A percentile compares a stretch with the other conserved stretches of the same genome.
These are phyloP conservation scores for Cavenderia fasciculata DNA, from an alignment of 78 protist species.

Conservation along the genomic window DNA sequence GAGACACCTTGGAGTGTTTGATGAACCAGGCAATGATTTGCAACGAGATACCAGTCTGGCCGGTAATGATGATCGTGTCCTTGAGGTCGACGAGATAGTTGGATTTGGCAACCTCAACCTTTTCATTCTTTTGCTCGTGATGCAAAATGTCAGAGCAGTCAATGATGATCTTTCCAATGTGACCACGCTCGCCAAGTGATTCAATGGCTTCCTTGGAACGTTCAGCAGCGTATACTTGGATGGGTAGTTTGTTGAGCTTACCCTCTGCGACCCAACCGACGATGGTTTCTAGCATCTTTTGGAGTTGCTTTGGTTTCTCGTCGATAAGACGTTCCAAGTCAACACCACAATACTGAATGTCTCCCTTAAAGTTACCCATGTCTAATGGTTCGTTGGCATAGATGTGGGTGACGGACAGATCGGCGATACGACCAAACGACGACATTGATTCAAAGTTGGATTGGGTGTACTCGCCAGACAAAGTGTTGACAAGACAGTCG, in stretches of 20 bases:
- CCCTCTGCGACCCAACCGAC: not conserved
- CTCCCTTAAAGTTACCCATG: slow-evolving; percentile 20
- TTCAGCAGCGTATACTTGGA: not conserved
- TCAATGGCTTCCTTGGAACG: slow-evolving; percentile 9
- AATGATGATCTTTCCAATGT: slow-evolving; percentile 60
- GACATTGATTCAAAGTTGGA: slow-evolving; percentile 19
- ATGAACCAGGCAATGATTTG: slow-evolving; percentile 26
- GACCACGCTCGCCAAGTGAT: slow-evolving; percentile 4
- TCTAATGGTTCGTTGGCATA: slow-evolving; percentile 48
- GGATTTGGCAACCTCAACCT: not conserved
- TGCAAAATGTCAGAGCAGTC: not conserved
- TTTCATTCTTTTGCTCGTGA: not conserved
- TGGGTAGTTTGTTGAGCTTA: not conserved
- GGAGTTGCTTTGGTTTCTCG: slow-evolving; percentile 8
- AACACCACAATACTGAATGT: slow-evolving; percentile 25
- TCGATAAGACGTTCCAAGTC: slow-evolving; percentile 51
- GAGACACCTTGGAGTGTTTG: not conserved
- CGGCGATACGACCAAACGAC: slow-evolving; percentile 63
- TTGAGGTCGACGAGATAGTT: not conserved
- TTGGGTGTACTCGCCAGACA: slow-evolving; percentile 46
- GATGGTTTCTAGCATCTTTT: slow-evolving; percentile 2
- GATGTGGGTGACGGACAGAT: slow-evolving; percentile 61
- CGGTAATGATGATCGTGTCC: slow-evolving; percentile 24
- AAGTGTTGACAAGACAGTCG: slow-evolving; percentile 69
- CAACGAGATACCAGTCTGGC: slow-evolving; percentile 54